These are phyloP conservation scores for Fragaria nilgerrensis DNA, from an alignment of 306 rosid species.

Conservation along the genomic window DNA sequence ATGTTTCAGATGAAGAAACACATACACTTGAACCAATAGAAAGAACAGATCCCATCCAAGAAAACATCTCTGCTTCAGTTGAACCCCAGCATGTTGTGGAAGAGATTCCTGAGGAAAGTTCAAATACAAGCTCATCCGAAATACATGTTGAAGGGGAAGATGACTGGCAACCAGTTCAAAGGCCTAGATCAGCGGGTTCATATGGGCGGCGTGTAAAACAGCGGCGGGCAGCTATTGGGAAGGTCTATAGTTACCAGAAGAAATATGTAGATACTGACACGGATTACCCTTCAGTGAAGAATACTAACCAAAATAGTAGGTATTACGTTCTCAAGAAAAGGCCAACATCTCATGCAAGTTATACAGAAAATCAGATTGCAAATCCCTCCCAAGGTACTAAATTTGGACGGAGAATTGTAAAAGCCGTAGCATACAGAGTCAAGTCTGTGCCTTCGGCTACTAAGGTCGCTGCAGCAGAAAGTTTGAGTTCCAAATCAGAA, in stretches of 20 bases:
- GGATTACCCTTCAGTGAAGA: slow-evolving; percentile 49
- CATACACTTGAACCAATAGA: slow-evolving; percentile 39
- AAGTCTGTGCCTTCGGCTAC: slow-evolving; percentile 63
- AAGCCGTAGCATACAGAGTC: slow-evolving; percentile 79
- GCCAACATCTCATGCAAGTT: slow-evolving; percentile 64
- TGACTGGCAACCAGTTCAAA: slow-evolving; percentile 98
- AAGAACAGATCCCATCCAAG: slow-evolving; percentile 50
- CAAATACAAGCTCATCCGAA: slow-evolving; percentile 49
- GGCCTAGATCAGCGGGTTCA: slow-evolving; percentile 85
- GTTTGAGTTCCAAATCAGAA: slow-evolving; percentile 38
- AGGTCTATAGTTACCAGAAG: slow-evolving; percentile 74
- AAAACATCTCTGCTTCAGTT: slow-evolving; percentile 40
- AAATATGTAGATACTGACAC: slow-evolving; percentile 56
- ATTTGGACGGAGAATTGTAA: slow-evolving; percentile 76
- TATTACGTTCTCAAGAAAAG: slow-evolving; percentile 74
- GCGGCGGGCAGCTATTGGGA: slow-evolving; percentile 76
- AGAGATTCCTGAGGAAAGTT: slow-evolving; percentile 50
- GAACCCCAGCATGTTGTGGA: slow-evolving; percentile 48
- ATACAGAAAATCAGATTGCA: slow-evolving; percentile 53
- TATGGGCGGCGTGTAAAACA: slow-evolving; percentile 74
- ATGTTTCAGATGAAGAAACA: slow-evolving; percentile 69
- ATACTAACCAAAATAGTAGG: slow-evolving; percentile 53
- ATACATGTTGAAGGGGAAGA: slow-evolving; percentile 74
- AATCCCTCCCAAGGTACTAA: slow-evolving; percentile 69
- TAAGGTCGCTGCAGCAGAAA: slow-evolving; percentile 41